phyloP scores from a whole-genome alignment of 129 eudicot genomes.

The Lactuca sativa region DNA sequence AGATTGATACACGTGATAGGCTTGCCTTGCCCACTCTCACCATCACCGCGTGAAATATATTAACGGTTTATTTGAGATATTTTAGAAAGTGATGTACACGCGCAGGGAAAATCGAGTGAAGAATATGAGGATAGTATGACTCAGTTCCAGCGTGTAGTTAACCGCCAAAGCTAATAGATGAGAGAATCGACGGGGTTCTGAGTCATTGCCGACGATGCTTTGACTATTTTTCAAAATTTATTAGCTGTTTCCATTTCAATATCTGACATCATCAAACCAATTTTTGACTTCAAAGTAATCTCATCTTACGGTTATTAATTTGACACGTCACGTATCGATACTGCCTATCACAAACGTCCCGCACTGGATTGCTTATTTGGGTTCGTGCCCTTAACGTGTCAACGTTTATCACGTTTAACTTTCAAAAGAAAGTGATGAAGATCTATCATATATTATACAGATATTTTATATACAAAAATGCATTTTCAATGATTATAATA shows the following conservation, averaged over 20 bases:
- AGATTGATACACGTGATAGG: conserved; percentile 5
- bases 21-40: neutral
- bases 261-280: neutral
- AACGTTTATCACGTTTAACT: neutral
- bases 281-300: conserved; percentile 5
- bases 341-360: neutral
- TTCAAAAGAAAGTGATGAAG: neutral
- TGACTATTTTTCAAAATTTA: conserved; percentile 12
- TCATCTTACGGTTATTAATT: conserved; percentile 1
- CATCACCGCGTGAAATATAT: conserved; percentile 5
- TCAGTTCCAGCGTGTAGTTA: conserved; percentile 46
- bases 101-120: neutral
- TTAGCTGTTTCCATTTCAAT: conserved; percentile 27
- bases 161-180: neutral
- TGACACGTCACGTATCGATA: conserved; percentile 20
- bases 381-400: too few relatives aligned
- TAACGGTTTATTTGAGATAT: neutral
- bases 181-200: conserved; percentile 42
- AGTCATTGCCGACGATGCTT: conserved; percentile 43
- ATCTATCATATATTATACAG: too few relatives aligned
- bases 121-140: conserved; percentile 20
- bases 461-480: too few relatives aligned
- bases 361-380: neutral
- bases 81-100: conserved; percentile 16
- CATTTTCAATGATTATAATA: neutral